Base-by-base conservation (phyloP, 1,284 basidiomycete genomes). In the Malassezia sympodialis region DNA sequence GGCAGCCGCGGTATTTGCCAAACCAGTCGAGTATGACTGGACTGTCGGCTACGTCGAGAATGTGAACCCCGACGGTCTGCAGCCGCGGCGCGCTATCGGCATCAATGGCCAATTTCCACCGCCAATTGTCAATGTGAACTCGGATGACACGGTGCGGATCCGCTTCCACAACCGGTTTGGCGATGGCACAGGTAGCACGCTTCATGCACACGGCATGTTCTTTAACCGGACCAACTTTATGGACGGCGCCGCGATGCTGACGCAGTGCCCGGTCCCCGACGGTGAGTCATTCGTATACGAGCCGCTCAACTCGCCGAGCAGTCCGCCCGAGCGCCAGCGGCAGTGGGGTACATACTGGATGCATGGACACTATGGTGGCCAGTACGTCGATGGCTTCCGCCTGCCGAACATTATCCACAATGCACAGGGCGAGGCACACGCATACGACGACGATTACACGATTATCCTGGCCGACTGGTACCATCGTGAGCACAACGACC, bases 381-480 rank as follows among this genome's bases (percentile, higher is more conserved):
- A 75, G 31, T 74, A 76, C 55, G 72, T 70, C 23, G 75, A 91
- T 64, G 88, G 88, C 14, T 79, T 91, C 6, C 84, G 88, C 7
- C 79, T 85, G 0, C 85, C 90, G 1, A 74, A 90, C 21, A 74
- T 90, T 47, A 82, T 96, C 49, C 85, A 67, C 54, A 46, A 60
- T 17, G 58, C 61, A 4, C 61, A 63, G 15, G 61, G 60, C 34
- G 58, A 65, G 26, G 63, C 56, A 21, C 81, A 84, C 73, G 66
- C 78, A 0, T 96, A 96, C 76, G 91, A 96, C 76, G 88, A 86
- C 40, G 93, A 96, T 66, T 91, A 83, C 77, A 91, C 87, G 12
- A 79, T 96, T 60, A 76, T 90, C 46, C 78, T 94, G 5, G 81
- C 82, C 10, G 88, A 90, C 72, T 90, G 88, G 88, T 72, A 70